Percentiles rank a stretch among this genome's conserved stretches.
Evolutionary conservation across 2,329 filamentous ascomycete genomes (phyloP).

Genomic region (Penicillium griseofulvum): DNA sequence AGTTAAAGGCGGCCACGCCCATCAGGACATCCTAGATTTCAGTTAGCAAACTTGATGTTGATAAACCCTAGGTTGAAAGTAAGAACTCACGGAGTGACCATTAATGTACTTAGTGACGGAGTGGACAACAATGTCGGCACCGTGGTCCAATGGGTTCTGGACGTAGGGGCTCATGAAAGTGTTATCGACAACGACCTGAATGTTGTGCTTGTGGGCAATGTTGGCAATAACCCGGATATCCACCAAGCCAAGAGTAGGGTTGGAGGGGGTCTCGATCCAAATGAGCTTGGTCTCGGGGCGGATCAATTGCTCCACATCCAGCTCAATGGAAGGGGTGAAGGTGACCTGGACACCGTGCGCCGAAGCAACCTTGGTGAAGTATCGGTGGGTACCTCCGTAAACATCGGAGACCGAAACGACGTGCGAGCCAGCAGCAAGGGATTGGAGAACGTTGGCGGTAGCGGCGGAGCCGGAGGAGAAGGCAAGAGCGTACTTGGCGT

Average conservation of each 20-base stretch:
- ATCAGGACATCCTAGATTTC: conserved; percentile 76
- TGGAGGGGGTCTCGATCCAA: conserved; percentile 95
- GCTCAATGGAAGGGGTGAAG: conserved; percentile 88
- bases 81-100: conserved; percentile 64
- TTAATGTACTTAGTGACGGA: conserved; percentile 99
- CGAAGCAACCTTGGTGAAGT: conserved; percentile 96
- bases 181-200: conserved; percentile 98
- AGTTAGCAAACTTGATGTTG: conserved; percentile 7
- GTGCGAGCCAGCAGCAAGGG: conserved; percentile 84
- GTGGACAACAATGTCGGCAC: conserved; percentile 95
- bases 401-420: conserved; percentile 96
- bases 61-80: neutral
- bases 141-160: conserved; percentile 92
- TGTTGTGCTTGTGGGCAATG: conserved; percentile 80
- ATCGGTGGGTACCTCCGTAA: conserved; percentile 95
- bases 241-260: conserved; percentile 88
- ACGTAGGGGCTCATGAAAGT: conserved; percentile 96
- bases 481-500: conserved; percentile 86
- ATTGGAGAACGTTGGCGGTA: conserved; percentile 90
- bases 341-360: conserved; percentile 93
- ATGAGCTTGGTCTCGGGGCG: conserved; percentile 85
- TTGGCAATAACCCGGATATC: conserved; percentile 85
- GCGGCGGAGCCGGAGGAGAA: conserved; percentile 93
- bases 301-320: conserved; percentile 81
- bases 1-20: conserved; percentile 95